phyloP scores from a whole-genome alignment of 192 early-diverging fungal species.

The Piromyces sp. region DNA sequence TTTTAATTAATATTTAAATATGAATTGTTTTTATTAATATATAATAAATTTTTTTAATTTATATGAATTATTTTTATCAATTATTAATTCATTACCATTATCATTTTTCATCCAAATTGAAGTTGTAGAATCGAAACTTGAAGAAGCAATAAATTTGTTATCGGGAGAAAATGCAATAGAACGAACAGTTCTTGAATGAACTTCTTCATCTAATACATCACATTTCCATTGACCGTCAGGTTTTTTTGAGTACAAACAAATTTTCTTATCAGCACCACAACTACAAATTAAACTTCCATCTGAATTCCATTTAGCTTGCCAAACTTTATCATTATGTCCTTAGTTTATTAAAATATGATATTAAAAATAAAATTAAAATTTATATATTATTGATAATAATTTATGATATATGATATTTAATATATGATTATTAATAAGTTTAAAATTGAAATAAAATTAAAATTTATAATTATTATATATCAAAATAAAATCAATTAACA shows the following conservation, averaged over 20 bases:
- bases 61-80: too few species aligned
- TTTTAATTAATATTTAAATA: too few species aligned
- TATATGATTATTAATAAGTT: too few species aligned
- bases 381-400: too few species aligned
- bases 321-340: conserved; percentile 69
- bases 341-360: too few species aligned
- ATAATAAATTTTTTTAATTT: too few species aligned
- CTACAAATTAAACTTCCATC: conserved; percentile 53
- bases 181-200: conserved; percentile 86
- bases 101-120: conserved; percentile 76
- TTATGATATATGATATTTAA: too few species aligned
- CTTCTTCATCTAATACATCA: conserved; percentile 55
- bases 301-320: conserved; percentile 75
- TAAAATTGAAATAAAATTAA: too few species aligned
- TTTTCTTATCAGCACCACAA: conserved; percentile 74
- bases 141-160: conserved; percentile 58
- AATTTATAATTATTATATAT: too few species aligned
- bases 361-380: too few species aligned
- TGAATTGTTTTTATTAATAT: too few species aligned
- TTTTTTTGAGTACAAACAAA: conserved; percentile 60
- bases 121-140: conserved; percentile 84
- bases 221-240: conserved; percentile 14
- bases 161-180: conserved; percentile 62
- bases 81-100: conserved; percentile 5
- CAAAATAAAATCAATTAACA: too few species aligned